phyloP scores from a whole-genome alignment of 495 filamentous ascomycete genomes.

The Jackrogersella multiformis region DNA sequence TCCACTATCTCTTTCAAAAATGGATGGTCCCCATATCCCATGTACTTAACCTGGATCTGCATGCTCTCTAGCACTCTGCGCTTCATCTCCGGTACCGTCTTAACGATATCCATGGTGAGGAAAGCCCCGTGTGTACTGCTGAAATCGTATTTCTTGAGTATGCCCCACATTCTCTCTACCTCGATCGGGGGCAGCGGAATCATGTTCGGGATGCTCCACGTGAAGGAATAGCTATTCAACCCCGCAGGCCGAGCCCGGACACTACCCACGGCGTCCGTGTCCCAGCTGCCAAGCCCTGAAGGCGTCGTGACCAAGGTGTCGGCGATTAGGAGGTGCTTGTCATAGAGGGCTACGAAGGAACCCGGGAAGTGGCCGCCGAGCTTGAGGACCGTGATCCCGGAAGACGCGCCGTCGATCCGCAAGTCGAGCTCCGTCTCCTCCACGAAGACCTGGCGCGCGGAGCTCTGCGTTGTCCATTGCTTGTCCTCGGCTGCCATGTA shows the following conservation, averaged over 20 bases:
- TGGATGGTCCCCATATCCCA: conserved; percentile 63
- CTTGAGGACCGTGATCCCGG: conserved; percentile 69
- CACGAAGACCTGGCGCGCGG: conserved; percentile 56
- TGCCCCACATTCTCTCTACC: conserved; percentile 62
- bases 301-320: conserved; percentile 77
- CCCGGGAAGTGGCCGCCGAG: conserved; percentile 80
- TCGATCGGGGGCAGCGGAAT: conserved; percentile 71
- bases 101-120: conserved; percentile 65
- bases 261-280: conserved; percentile 44
- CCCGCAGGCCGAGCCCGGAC: conserved; percentile 59
- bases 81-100: conserved; percentile 61
- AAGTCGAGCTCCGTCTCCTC: conserved; percentile 47
- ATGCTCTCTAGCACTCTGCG: conserved; percentile 75
- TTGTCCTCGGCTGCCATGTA: conserved; percentile 70
- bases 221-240: conserved; percentile 73
- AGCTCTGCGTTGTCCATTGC: conserved; percentile 60
- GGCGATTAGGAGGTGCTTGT: conserved; percentile 69
- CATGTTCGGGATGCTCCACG: conserved; percentile 84
- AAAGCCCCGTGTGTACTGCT: conserved; percentile 73
- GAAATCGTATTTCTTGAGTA: conserved; percentile 67
- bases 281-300: conserved; percentile 56
- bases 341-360: conserved; percentile 69
- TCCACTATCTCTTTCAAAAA: conserved; percentile 49
- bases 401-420: conserved; percentile 51
- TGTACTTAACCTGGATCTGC: conserved; percentile 70